Evolutionary conservation across 371 early-diverging fungal species (phyloP), one percentile per base, ranked within the genome.

Genomic region (Mucor racemosus): DNA sequence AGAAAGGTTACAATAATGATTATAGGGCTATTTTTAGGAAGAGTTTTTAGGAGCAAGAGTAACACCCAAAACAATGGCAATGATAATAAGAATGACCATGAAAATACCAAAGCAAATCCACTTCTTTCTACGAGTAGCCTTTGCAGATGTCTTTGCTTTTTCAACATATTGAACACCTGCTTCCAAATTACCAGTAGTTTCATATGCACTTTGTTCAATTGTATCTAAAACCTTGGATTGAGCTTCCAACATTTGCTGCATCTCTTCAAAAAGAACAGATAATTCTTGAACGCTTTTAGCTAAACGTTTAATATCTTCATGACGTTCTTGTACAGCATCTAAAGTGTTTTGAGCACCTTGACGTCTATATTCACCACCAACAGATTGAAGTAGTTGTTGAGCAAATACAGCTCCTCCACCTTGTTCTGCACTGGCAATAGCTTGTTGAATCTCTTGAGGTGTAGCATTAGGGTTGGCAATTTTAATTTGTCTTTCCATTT

Each of bases 61-160:
- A 50, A 56, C 61, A 60, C 54, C 69, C 13, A 83, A 50, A 15
- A 83, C 71, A 58, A 83, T 79, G 21, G 75, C 74, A 38, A 83
- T 61, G 34, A 83, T 75, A 50, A 83, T 76, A 39, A 83, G n/a
- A 44, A 83, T 80, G 15, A 74, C 64, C 2, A 72, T 60, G 60
- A 76, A 73, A 46, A 83, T 80, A 70, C 72, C 73, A 58, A 83
- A 80, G 50, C 81, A 80, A 26, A 83, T 83, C 77, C 79, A 83
- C 65, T 83, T 83, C 74, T 83, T 83, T 54, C 72, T 68, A 19
- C 84, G 76, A 26, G 81, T 83, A 38, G 75, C 61, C 35, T 58
- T 68, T 6, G 84, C 84, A 48, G 66, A 69, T 1, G 58, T 41
- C 26, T 75, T 68, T 6, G 84, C 84, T 39, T 73, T 69, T 50